A percentile compares a stretch with the other conserved stretches of the same genome.
Conservation (phyloP, 1,284 basidiomycete genomes). For the Cutaneotrichosporon cavernicola region DNA sequence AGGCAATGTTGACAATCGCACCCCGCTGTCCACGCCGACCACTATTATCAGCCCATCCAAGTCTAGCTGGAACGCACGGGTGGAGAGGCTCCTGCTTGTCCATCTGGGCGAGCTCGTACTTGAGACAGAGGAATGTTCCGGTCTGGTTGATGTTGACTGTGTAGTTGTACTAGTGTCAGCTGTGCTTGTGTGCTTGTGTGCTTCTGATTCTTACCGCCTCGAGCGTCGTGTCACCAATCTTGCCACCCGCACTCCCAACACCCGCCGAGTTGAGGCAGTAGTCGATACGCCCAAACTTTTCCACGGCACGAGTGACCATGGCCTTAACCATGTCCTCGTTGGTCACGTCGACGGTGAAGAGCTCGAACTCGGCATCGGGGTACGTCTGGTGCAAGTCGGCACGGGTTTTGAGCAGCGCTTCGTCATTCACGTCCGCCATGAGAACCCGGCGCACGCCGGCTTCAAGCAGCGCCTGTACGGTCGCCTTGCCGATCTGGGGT, state of each 20-base stretch:
- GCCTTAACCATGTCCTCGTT: constrained; percentile 18
- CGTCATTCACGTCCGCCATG: constrained; percentile 15
- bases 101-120: constrained; percentile 27
- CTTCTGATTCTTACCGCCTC: constrained; percentile 20
- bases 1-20: constrained; percentile 27
- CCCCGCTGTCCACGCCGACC: constrained; percentile 25
- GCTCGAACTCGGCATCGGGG: constrained; percentile 9
- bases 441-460: constrained; percentile 18
- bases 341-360: constrained; percentile 20
- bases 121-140: constrained; percentile 27
- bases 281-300: constrained; percentile 38
- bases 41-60: background rate
- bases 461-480: constrained; percentile 13
- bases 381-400: constrained; percentile 6
- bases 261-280: constrained; percentile 42
- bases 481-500: constrained; percentile 19
- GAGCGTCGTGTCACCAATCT: constrained; percentile 7
- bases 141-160: constrained; percentile 33
- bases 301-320: constrained; percentile 14
- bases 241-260: constrained; percentile 23
- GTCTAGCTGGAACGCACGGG: background rate
- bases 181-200: too few relatives aligned
- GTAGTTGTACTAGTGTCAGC: constrained; percentile 30
- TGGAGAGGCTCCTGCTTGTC: constrained; percentile 22
- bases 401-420: constrained; percentile 12